Evolutionary conservation across 768 basidiomycete species (phyloP), one percentile per base, ranked within the genome.

Genomic region (Ramaria sp.): DNA sequence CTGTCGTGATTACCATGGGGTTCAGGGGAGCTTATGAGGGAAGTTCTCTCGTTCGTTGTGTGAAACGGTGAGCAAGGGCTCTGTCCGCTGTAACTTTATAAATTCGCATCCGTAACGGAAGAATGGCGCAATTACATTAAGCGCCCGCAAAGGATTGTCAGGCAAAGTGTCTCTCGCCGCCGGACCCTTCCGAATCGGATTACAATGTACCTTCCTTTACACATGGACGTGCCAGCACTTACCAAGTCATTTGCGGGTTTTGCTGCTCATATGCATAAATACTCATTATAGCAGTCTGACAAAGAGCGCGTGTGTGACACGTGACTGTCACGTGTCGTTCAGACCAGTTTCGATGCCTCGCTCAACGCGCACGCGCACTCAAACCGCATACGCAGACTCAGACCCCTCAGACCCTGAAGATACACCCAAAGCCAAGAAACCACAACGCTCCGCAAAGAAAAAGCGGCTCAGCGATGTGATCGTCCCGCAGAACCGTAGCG

Each of bases 391-490:
- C 36, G 27, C 51, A 22, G 57, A 55, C 32, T 53, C 52, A 27
- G 57, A 57, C 18, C 16, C 45, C 6, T 52, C 51, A 7, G 53
- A 53, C 20, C 34, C 41, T 3, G 53, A 47, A n/a, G 42, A 55
- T 34, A 55, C 53, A 5, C 53, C 53, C 20, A 24, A 37, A 12
- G 15, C 51, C 42, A 44, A 43, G 28, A 57, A 37, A 20, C 41
- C 42, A 32, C 38, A 39, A 24, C 52, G 41, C 36, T 16, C 16
- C 56, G n/a, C 38, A 13, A 43, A 47, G 44, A 62, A 62, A 55
- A 56, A 57, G 41, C 60, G 58, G 27, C 37, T 59, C 49, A 59
- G 61, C 39, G 56, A 59, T 44, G 47, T 47, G 38, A 41, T 45
- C 37, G 30, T 54, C 18, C 51, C 59, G 18, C n/a, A 45, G 49